phyloP scores from a whole-genome alignment of 345 rosid genomes.

The Sonneratia alba region DNA sequence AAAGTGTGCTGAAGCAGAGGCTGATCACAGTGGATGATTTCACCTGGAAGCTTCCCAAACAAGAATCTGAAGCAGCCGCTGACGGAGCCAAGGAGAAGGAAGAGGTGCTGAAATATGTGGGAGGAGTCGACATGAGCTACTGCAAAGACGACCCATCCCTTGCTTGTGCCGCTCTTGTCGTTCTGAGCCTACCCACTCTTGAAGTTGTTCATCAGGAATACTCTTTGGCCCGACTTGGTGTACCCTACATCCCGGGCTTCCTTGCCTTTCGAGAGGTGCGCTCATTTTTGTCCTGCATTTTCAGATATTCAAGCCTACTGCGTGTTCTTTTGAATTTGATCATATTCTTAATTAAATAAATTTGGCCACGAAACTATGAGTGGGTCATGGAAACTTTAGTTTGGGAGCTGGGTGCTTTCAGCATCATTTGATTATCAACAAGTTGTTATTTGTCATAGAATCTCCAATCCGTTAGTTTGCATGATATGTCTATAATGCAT shows the following conservation, averaged over 20 bases:
- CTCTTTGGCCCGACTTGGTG: constrained; percentile 30
- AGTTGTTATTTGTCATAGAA: neutral
- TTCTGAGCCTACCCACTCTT: constrained; percentile 43
- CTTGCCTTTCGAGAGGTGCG: constrained; percentile 87
- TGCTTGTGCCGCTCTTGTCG: constrained; percentile 71
- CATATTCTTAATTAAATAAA: neutral
- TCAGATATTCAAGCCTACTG: neutral
- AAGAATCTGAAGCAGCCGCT: neutral
- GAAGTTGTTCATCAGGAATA: constrained; percentile 45
- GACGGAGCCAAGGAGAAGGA: constrained; percentile 12
- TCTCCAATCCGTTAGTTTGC: neutral
- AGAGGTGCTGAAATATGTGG: constrained; percentile 54
- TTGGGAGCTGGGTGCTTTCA: neutral
- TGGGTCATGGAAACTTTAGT: neutral
- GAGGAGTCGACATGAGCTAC: constrained; percentile 88
- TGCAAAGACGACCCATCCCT: constrained; percentile 51
- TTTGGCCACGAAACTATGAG: neutral
- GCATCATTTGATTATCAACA: neutral
- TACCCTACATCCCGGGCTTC: constrained; percentile 77
- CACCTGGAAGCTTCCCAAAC: constrained; percentile 39
- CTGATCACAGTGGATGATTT: constrained; percentile 58
- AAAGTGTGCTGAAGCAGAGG: constrained; percentile 45
- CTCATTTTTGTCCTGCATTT: neutral
- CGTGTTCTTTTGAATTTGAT: neutral
- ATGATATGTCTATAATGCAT: neutral